Evolutionary conservation across 352 stramenopile genomes (phyloP), one percentile per base, ranked within the genome.

Genomic region (Phytophthora meadii): DNA sequence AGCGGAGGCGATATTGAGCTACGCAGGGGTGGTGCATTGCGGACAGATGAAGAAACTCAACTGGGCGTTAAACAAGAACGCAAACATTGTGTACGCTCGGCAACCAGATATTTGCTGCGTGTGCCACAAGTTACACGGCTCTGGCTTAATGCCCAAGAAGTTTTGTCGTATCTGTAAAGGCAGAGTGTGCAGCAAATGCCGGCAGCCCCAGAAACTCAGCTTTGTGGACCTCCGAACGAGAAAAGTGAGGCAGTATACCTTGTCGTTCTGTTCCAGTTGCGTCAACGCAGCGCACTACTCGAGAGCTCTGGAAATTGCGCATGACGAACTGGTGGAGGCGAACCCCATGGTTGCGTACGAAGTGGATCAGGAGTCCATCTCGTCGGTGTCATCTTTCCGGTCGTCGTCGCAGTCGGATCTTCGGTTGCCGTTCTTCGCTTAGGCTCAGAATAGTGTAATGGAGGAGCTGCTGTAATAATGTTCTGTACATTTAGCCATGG

Each of bases 31-130:
- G 12, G 65, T 77, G 32, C 64, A 58, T 41, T 74, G 64, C 25
- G 64, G 69, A 11, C 69, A 68, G 47, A 77, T 77, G 69, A 77
- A 74, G 54, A 77, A 77, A 54, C 69, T 77, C 59, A 77, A 67
- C 54, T 77, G 69, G 69, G 52, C 50, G 47, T 47, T 77, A 19
- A 70, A 44, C 48, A 73, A 73, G 62, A 76, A 72, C 52, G 62
- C 68, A 5, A 17, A 22, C 12, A 54, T 72, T 36, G 15, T 61
- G 11, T 76, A 69, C 53, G 56, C 53, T 12, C 62, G 60, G 37
- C 30, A 59, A 36, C 57, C 50, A 14, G 64, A 77, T 24, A 15
- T 56, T 17, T 77, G 64, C 55, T 74, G 69, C 28, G 49, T 74
- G 12, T 77, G 69, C 52, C 58, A 65, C 25, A 72, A 71, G 37